These are phyloP conservation scores for Inga laurina DNA, from an alignment of 306 rosid genomes.

Conservation along the genomic window DNA sequence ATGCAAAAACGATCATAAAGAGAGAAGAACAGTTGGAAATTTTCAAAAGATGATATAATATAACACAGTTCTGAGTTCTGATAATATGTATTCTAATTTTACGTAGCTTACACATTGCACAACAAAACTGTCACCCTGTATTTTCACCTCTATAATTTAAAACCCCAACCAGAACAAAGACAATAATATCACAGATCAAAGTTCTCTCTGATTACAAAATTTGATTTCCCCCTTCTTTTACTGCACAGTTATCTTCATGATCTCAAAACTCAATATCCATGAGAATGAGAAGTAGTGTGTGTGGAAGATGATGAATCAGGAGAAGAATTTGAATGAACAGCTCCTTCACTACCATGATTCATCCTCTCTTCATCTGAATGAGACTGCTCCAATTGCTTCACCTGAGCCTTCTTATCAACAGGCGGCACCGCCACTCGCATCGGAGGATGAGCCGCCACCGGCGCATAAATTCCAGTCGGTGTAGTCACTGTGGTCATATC, in stretches of 20 bases:
- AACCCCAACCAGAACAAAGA: conserved; percentile 6
- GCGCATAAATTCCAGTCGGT: conserved; percentile 56
- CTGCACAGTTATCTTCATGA: conserved; percentile 36
- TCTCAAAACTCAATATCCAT: conserved; percentile 31
- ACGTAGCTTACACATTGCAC: conserved; percentile 1
- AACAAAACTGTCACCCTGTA: conserved; percentile 39
- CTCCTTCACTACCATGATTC: conserved; percentile 53
- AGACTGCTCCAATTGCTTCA: conserved; percentile 36
- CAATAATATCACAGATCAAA: background rate
- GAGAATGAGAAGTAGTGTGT: conserved; percentile 58
- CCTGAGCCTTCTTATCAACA: conserved; percentile 31
- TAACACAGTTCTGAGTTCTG: background rate
- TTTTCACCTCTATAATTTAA: conserved; percentile 25
- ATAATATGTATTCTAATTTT: background rate
- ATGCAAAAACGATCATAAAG: background rate
- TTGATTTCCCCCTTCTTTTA: background rate
- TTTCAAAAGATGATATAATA: background rate
- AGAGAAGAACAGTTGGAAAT: background rate
- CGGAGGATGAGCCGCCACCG: conserved; percentile 47
- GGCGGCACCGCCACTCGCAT: conserved; percentile 8
- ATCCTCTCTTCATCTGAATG: conserved; percentile 59
- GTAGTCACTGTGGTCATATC: conserved; percentile 43
- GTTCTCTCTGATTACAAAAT: conserved; percentile 48
- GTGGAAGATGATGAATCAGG: conserved; percentile 79
- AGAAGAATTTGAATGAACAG: conserved; percentile 67